Conservation (phyloP, 306 rosid genomes). For the Benincasa hispida region DNA sequence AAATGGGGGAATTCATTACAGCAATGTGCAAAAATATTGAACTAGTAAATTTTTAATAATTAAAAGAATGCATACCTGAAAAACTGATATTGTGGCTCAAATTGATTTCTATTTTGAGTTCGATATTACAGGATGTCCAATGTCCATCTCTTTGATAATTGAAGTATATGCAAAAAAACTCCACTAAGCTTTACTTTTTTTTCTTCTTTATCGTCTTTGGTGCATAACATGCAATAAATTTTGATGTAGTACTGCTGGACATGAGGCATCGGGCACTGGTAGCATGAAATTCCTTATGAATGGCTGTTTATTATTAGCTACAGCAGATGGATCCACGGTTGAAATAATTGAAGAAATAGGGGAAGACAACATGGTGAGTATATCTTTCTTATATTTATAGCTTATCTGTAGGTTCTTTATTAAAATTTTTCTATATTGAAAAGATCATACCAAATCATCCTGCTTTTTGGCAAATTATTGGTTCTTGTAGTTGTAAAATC, state of each 20-base stretch:
- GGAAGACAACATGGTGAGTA: conserved; percentile 44
- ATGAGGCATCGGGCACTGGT: conserved; percentile 66
- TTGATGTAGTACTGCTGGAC: conserved; percentile 56
- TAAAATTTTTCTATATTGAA: not conserved
- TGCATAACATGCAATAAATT: conserved; percentile 15
- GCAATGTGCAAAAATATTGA: not conserved
- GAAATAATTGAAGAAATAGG: conserved; percentile 73
- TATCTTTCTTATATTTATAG: not conserved
- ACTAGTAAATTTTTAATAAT: not conserved
- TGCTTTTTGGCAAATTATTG: not conserved
- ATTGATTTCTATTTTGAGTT: not conserved
- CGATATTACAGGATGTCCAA: not conserved
- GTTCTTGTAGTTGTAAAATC: not conserved
- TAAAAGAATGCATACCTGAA: not conserved
- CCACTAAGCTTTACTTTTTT: conserved; percentile 4
- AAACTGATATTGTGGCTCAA: not conserved
- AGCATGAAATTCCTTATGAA: conserved; percentile 74
- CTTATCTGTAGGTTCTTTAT: not conserved
- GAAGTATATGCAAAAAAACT: conserved; percentile 11
- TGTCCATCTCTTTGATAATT: not conserved
- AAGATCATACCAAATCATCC: not conserved
- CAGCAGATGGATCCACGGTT: conserved; percentile 56
- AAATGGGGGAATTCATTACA: not conserved
- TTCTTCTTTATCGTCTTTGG: not conserved
- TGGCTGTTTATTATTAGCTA: conserved; percentile 60